Conservation (phyloP, 257 asterid genomes). For the Forsythia suspensa region DNA sequence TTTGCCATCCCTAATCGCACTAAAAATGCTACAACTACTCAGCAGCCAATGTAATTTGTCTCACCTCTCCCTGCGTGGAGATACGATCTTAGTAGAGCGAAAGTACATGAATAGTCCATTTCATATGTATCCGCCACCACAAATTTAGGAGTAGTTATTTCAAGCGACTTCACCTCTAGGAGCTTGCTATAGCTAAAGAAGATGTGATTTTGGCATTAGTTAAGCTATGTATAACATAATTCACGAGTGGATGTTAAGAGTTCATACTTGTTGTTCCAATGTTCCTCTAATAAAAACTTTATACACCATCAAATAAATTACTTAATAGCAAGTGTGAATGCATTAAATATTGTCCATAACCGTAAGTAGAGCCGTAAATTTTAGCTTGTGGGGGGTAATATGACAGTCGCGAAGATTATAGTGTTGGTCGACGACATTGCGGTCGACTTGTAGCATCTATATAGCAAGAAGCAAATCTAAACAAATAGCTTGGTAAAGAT, state of each 20-base stretch:
- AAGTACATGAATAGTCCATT: conserved; percentile 90
- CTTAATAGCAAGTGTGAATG: too few relatives aligned
- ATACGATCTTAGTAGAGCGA: conserved; percentile 80
- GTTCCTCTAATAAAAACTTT: too few relatives aligned
- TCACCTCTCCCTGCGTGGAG: conserved; percentile 96
- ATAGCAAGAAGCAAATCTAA: too few relatives aligned
- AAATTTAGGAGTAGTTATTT: conserved; percentile 93
- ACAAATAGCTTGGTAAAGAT: fast-evolving
- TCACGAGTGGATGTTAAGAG: background rate
- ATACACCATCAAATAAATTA: too few relatives aligned
- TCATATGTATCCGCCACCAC: conserved; percentile 91
- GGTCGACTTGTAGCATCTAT: too few relatives aligned
- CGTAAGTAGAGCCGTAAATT: too few relatives aligned
- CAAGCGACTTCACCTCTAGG: conserved; percentile 67
- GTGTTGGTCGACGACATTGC: too few relatives aligned
- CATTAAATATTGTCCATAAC: too few relatives aligned
- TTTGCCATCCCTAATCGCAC: too few relatives aligned
- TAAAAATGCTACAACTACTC: conserved; percentile 8
- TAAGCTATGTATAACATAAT: conserved; percentile 1
- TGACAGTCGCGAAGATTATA: too few relatives aligned
- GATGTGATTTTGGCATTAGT: conserved; percentile 15
- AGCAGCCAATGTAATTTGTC: conserved; percentile 20
- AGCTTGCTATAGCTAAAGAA: conserved; percentile 59
- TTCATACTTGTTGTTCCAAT: too few relatives aligned
- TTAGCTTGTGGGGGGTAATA: too few relatives aligned